These are phyloP conservation scores for Aspergillus amoenus DNA, from an alignment of 2,329 filamentous ascomycete genomes.

Conservation along the genomic window DNA sequence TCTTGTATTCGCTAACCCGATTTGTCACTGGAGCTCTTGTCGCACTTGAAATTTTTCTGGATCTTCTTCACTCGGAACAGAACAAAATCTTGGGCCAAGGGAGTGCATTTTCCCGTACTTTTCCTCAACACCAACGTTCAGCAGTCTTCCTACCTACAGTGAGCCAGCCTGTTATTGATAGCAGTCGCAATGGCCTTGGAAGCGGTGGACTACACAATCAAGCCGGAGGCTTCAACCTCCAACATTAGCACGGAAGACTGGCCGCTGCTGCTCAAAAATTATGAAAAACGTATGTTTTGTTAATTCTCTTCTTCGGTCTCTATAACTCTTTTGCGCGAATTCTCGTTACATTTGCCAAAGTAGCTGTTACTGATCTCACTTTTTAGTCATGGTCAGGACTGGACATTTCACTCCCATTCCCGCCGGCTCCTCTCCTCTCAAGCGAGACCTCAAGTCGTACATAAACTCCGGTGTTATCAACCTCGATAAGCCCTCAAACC, in stretches of 20 bases:
- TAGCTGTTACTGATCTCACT: constrained; percentile 16
- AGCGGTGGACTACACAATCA: constrained; percentile 81
- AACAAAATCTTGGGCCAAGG: constrained; percentile 22
- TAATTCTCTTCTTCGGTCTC: constrained; percentile 6
- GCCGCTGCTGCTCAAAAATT: constrained; percentile 95
- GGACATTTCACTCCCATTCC: constrained; percentile 97
- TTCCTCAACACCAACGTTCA: constrained; percentile 20
- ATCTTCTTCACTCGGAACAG: constrained; percentile 24
- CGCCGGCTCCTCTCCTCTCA: constrained; percentile 84
- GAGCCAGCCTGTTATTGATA: constrained; percentile 29
- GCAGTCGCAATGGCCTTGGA: constrained; percentile 53
- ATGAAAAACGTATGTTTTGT: constrained; percentile 73
- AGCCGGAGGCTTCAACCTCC: constrained; percentile 80
- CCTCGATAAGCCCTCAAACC: constrained; percentile 95
- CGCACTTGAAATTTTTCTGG: constrained; percentile 31
- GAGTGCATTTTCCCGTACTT: constrained; percentile 23
- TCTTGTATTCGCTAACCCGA: constrained; percentile 25
- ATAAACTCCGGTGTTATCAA: constrained; percentile 98
- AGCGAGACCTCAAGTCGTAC: constrained; percentile 95
- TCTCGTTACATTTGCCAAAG: constrained; percentile 2
- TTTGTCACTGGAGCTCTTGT: constrained; percentile 20
- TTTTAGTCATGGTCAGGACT: constrained; percentile 80
- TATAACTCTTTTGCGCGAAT: constrained; percentile 2
- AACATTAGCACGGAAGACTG: constrained; percentile 82
- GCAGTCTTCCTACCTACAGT: constrained; percentile 16